Percentiles rank a stretch among this genome's conserved stretches.
phyloP scores from a whole-genome alignment of 805 yeast species.

The Cyberlindnera petersonii region DNA sequence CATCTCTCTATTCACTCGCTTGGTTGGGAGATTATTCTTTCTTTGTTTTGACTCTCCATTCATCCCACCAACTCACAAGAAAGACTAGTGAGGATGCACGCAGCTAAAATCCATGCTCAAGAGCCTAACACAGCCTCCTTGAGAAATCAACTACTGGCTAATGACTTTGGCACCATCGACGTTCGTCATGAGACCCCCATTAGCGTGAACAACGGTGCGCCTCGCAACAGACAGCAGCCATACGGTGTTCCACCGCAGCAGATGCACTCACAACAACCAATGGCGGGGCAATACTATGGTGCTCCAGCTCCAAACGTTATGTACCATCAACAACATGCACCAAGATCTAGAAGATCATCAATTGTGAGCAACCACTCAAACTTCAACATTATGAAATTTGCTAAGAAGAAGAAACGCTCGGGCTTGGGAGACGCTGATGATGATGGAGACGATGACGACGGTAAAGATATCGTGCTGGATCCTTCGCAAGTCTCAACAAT shows the following conservation, averaged over 20 bases:
- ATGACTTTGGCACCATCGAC: slow-evolving; percentile 42
- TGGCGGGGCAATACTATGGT: slow-evolving; percentile 18
- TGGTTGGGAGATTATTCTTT: too few species aligned
- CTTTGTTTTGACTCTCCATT: too few species aligned
- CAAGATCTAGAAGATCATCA: slow-evolving; percentile 22
- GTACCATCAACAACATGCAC: slow-evolving; percentile 16
- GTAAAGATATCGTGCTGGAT: slow-evolving; percentile 32
- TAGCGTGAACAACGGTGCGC: slow-evolving; percentile 7
- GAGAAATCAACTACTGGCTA: slow-evolving; percentile 35
- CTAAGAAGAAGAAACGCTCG: slow-evolving; percentile 12
- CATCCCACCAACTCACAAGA: background rate
- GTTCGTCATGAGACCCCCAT: slow-evolving; percentile 39
- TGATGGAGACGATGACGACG: slow-evolving; percentile 36
- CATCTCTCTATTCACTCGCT: too few species aligned
- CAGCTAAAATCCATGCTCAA: slow-evolving; percentile 12
- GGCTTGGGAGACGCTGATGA: slow-evolving; percentile 24
- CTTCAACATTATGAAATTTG: slow-evolving; percentile 13
- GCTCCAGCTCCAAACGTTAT: slow-evolving; percentile 5
- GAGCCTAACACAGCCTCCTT: slow-evolving; percentile 11
- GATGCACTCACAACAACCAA: slow-evolving; percentile 12
- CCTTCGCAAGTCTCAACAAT: slow-evolving; percentile 36
- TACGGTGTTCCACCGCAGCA: background rate
- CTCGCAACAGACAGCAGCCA: slow-evolving; percentile 8
- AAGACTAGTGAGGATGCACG: slow-evolving; percentile 16
- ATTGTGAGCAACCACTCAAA: slow-evolving; percentile 14